Base-by-base conservation (phyloP, 805 yeast genomes). In the Hemisphaericaspora nanyangensis region DNA sequence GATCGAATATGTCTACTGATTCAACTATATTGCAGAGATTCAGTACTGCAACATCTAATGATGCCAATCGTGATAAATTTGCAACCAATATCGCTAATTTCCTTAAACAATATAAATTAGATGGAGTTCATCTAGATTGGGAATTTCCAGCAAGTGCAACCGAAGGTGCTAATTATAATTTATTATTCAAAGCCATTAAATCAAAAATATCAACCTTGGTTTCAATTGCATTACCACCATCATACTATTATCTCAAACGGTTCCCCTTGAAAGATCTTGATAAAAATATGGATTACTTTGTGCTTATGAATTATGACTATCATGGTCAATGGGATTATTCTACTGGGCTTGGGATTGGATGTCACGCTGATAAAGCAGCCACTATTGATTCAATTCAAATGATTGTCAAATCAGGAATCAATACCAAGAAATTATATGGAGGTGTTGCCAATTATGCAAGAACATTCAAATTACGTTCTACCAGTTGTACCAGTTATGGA, bases 61-160 rank as follows among this genome's bases (percentile, higher is more conserved):
- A 41, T 6, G 35, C 35, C 11, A 37, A 38, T 11, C 44, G 46
- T 19, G 35, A 44, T 4, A 40, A 38, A 7, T 49, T 52, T 32
- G 55, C 52, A 7, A 41, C 29, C 25, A 47, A 40, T 34, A 29
- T 52, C 16, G 44, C 41, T 11, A 26, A 26, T 1, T 50, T 51
- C 34, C 29, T 49, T 17, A 31, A 37, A 2, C 35, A 35, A 17
- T 26, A 52, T 20, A 36, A 33, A 4, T 44, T 52, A 30, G 55
- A 49, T 40, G 56, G 56, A 17, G 37, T 47, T 30, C 45, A 52
- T 41, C 42, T 52, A 7, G 55, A 52, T 37, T 52, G 56, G 56
- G 56, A 52, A 39, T 51, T 43, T 24, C 56, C 56, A 17, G 40
- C 40, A 11, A 34, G 39, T 8, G 22, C 37, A 10, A 55, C 38